A percentile compares a stretch with the other conserved stretches of the same genome.
Conservation (phyloP, 2,329 filamentous ascomycete species). For the Stagonosporopsis rhizophila region DNA sequence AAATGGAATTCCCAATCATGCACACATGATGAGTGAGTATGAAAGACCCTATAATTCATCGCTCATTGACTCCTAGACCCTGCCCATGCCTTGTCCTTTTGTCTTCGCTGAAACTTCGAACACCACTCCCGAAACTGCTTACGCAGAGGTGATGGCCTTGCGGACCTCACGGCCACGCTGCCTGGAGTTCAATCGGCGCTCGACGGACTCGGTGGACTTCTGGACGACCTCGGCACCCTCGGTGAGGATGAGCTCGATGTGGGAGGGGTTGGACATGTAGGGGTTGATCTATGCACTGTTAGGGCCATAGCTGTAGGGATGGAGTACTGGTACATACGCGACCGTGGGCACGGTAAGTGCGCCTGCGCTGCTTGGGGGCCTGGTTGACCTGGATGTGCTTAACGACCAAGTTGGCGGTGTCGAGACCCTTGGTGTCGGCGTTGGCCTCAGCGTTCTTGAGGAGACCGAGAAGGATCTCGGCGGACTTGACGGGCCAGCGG, state of each 20-base stretch:
- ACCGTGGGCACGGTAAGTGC: conserved; percentile 99
- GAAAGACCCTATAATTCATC: conserved; percentile 50
- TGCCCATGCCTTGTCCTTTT: conserved; percentile 45
- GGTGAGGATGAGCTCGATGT: conserved; percentile 99
- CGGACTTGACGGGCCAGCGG: conserved; percentile 99
- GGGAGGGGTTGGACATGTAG: conserved; percentile 99
- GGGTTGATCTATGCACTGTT: conserved; percentile 83
- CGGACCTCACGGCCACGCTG: conserved; percentile 79
- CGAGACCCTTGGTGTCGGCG: conserved; percentile 57
- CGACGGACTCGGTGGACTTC: conserved; percentile 77
- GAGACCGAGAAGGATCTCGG: conserved; percentile 95
- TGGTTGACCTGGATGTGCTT: conserved; percentile 99
- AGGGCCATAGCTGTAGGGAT: conserved; percentile 8
- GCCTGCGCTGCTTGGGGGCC: conserved; percentile 98
- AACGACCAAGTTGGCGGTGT: conserved; percentile 96
- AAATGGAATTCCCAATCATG: conserved; percentile 50
- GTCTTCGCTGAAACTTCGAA: conserved; percentile 29
- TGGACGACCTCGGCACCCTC: conserved; percentile 95
- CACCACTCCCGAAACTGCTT: conserved; percentile 34
- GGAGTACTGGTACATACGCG: conserved; percentile 73
- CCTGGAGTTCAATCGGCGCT: conserved; percentile 82
- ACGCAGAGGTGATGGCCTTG: conserved; percentile 67
- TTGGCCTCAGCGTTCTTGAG: conserved; percentile 64
- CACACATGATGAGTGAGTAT: conserved; percentile 45
- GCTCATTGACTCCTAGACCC: conserved; percentile 51